phyloP scores from a whole-genome alignment of 139 green algal genomes.

The Prasinococcaceae sp. region DNA sequence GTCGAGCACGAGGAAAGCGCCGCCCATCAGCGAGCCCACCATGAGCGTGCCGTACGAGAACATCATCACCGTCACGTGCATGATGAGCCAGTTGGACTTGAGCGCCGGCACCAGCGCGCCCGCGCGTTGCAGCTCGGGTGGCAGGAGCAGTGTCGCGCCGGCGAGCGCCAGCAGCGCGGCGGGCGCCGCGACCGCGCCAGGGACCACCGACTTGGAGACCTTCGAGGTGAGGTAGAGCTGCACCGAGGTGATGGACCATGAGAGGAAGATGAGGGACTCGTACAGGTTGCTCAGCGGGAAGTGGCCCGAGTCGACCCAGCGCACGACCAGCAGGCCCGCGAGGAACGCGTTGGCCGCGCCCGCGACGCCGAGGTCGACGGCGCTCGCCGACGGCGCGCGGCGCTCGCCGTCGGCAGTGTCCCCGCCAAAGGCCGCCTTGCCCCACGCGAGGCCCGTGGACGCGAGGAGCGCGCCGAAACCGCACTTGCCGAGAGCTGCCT shows the following conservation, averaged over 20 bases:
- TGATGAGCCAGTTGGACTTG: conserved; percentile 23
- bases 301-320: conserved; percentile 18
- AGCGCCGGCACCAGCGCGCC: conserved; percentile 16
- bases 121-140: conserved; percentile 12
- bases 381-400: background rate
- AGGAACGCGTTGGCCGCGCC: conserved; percentile 3
- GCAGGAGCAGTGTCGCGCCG: conserved; percentile 11
- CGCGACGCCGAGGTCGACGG: conserved; percentile 5
- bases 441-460: conserved; percentile 1
- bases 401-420: background rate
- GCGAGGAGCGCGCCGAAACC: conserved; percentile 3
- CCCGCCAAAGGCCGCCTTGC: conserved; percentile 3
- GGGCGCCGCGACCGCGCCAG: conserved; percentile 13
- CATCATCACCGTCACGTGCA: conserved; percentile 26
- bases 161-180: conserved; percentile 7
- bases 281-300: conserved; percentile 24
- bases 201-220: conserved; percentile 4
- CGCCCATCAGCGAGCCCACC: conserved; percentile 12
- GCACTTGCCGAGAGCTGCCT: conserved; percentile 3
- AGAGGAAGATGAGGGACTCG: conserved; percentile 17
- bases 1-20: conserved; percentile 10
- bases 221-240: conserved; percentile 9
- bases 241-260: conserved; percentile 11
- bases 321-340: background rate
- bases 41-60: conserved; percentile 14